Conservation (phyloP, 805 yeast genomes). For the Starmerella bombi region DNA sequence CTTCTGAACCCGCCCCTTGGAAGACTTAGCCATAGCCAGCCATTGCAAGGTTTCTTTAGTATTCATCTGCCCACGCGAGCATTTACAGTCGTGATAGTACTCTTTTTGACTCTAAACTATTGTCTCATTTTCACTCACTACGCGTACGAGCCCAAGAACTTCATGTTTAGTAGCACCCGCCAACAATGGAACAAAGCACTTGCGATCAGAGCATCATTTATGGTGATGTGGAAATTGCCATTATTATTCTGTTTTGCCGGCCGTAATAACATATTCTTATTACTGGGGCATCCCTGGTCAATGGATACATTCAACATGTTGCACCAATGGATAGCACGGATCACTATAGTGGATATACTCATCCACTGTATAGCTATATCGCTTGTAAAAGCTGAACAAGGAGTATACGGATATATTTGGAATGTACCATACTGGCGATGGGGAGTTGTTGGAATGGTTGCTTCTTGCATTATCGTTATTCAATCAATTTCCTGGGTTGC, state of each 20-base stretch:
- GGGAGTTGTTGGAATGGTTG: conserved; percentile 34
- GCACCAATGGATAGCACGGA: conserved; percentile 55
- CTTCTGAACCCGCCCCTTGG: conserved; percentile 8
- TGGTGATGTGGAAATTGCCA: conserved; percentile 30
- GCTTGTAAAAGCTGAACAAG: conserved; percentile 23
- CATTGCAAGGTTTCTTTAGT: conserved; percentile 3
- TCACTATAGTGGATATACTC: conserved; percentile 36
- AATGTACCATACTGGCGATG: conserved; percentile 19
- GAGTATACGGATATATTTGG: conserved; percentile 22
- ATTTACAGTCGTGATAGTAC: conserved; percentile 26
- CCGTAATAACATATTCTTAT: conserved; percentile 53
- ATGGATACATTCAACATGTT: conserved; percentile 34
- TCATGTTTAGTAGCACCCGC: conserved; percentile 12
- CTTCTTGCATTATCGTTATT: conserved; percentile 33
- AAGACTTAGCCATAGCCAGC: conserved; percentile 5
- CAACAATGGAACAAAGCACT: conserved; percentile 18
- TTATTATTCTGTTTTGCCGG: conserved; percentile 45
- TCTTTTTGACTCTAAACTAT: conserved; percentile 25
- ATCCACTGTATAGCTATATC: conserved; percentile 42
- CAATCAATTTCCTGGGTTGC: conserved; percentile 43
- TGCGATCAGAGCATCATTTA: conserved; percentile 15
- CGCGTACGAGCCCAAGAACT: conserved; percentile 9
- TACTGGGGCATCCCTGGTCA: conserved; percentile 33
- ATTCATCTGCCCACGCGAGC: conserved; percentile 27
- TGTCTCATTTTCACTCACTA: conserved; percentile 19